Evolutionary conservation across 176 grass and related monocot genomes (phyloP), one percentile per base, ranked within the genome.

Genomic region (Olyra latifolia): DNA sequence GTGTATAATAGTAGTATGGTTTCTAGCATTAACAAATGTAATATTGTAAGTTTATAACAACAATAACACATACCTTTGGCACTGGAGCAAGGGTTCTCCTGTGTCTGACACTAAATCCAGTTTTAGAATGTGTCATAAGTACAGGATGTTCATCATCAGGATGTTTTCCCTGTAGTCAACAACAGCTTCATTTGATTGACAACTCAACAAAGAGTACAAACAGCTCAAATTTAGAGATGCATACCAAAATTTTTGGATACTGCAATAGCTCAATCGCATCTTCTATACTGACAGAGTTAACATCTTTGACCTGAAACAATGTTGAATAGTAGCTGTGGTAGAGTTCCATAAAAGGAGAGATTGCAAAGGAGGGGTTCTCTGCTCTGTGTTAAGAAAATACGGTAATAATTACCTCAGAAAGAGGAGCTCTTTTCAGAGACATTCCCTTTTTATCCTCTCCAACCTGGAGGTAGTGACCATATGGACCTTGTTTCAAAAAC

Each of bases 401-500:
- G 4, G 25, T 25, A 78, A 63, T 56, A 73, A 59, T 68, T 78
- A 95, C 96, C 69, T 89, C 84, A 10, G 86, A 90, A 66, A 98
- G 29, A 85, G 96, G 62, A 81, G 81, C 86, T 71, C 96, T 91
- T 95, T 93, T 98, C 19, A 61, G 90, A 45, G 69, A 74, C 11
- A 39, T 72, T 72, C 96, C 92, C 56, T 89, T 87, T 72, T 24
- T 94, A 65, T 95, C 92, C 58, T 95, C 92, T 56, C 96, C 96
- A 62, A 98, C 81, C 67, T 98, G 96, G 55, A 98, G 59, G 69
- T 98, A 98, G 81, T 87, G 81, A 63, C 92, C 96, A 50, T 93
- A 98, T 22, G 92, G 92, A 71, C 92, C 96, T 70, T 91, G 88
- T 83, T 98, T 98, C 84, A 98, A 23, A 72, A 93, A 88, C 48